These are phyloP conservation scores for Saccharomyces pastorianus DNA, from an alignment of 1,139 yeast genomes.

Conservation along the genomic window DNA sequence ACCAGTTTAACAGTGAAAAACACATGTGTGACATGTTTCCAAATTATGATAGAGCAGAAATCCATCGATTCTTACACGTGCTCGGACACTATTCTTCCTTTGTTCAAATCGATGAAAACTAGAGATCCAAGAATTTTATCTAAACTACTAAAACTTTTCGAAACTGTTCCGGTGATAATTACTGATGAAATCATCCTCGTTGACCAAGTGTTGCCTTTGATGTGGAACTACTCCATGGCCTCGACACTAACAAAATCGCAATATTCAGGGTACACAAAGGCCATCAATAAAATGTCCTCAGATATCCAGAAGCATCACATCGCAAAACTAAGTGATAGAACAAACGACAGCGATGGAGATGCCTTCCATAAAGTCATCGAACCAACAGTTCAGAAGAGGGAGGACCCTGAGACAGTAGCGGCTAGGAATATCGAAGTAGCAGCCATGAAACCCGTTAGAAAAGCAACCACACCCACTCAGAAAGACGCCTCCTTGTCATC, in stretches of 20 bases:
- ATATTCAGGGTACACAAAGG: conserved; percentile 34
- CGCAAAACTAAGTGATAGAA: conserved; percentile 23
- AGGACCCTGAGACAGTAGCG: conserved; percentile 18
- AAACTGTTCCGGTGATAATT: conserved; percentile 36
- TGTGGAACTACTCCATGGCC: conserved; percentile 42
- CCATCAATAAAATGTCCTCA: conserved; percentile 33
- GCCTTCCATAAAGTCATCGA: conserved; percentile 24
- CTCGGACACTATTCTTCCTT: conserved; percentile 68
- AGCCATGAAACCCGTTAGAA: conserved; percentile 23
- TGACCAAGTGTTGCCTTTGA: conserved; percentile 40
- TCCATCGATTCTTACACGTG: conserved; percentile 66
- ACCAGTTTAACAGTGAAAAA: conserved; percentile 72
- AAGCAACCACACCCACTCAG: conserved; percentile 3
- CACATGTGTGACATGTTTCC: conserved; percentile 59
- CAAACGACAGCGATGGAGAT: conserved; percentile 12
- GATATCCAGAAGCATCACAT: conserved; percentile 34
- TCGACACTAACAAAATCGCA: conserved; percentile 37
- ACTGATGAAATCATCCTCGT: conserved; percentile 36
- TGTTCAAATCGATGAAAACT: conserved; percentile 66
- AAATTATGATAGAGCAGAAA: conserved; percentile 47
- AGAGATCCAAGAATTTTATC: conserved; percentile 62
- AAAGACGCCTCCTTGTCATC: not conserved
- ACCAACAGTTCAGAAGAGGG: conserved; percentile 13
- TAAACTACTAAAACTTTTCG: conserved; percentile 48
- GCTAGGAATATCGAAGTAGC: conserved; percentile 19